Base-by-base conservation (phyloP, 257 asterid genomes). In the Apocynum venetum region DNA sequence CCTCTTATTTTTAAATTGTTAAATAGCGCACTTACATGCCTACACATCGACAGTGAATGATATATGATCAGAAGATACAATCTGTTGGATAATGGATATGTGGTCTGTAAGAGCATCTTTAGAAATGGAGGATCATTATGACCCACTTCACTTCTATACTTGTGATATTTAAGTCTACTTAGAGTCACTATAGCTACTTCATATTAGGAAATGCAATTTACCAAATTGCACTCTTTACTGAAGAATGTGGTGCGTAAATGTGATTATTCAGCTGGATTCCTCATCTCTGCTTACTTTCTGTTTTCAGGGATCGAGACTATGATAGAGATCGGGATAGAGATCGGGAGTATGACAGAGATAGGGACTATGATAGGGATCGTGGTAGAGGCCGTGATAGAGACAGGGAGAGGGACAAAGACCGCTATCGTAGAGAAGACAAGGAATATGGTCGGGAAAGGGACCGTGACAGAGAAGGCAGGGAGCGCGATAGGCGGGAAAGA, bases 401-500 rank as follows among this genome's bases (percentile, higher is more conserved):
- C 17, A 68, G 94, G 59, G 93, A 88, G 0, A 81, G 88, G 76
- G 92, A 92, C 25, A 82, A 90, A 85, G 96, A 89, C 66, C 88
- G 95, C 17, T 86, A 84, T 88, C 96, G 89, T 79, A 88, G 94
- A 85, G 97, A 92, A 3, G 96, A 92, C 49, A 89, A 89, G 87
- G 93, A 89, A 67, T 87, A 91, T 43, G 93, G 91, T 4, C 91
- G 93, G 14, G 98, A 93, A 25, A 83, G 93, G 77, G 97, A 89
- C 59, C 78, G 86, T 25, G 88, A 83, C n/a, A 84, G 90, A 77
- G 91, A 89, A 73, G 86, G 92, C 64, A 77, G 91, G 82, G 95
- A 89, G 40, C 87, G 91, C 0, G 97, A 91, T 48, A 85, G 93
- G 79, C 88, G 96, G 64, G 98, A 89, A 19, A 90, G 94, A 83